phyloP scores from a whole-genome alignment of 1,139 yeast species.

The Lodderomyces beijingensis region DNA sequence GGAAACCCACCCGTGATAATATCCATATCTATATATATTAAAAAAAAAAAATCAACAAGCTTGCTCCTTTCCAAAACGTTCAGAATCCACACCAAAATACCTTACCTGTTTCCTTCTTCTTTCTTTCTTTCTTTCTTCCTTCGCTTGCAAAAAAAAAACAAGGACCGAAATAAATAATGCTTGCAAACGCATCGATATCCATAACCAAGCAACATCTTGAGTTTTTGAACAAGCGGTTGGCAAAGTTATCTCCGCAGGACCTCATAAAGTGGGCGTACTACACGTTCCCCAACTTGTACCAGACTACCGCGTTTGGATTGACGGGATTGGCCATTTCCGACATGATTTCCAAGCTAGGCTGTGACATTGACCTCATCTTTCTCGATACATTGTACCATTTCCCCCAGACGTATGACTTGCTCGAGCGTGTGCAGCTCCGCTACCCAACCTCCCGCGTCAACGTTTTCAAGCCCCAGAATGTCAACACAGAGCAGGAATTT shows the following conservation, averaged over 20 bases:
- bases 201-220: slow-evolving; percentile 45
- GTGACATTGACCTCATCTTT: slow-evolving; percentile 66
- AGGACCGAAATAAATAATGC: too few species aligned
- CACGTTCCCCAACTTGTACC: slow-evolving; percentile 78
- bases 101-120: too few species aligned
- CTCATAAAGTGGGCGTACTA: slow-evolving; percentile 76
- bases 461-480: slow-evolving; percentile 61
- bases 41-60: too few species aligned
- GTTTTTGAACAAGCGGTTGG: slow-evolving; percentile 60
- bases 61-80: too few species aligned
- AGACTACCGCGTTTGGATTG: slow-evolving; percentile 93
- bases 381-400: slow-evolving; percentile 91
- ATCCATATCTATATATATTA: too few species aligned
- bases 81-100: too few species aligned
- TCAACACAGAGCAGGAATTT: slow-evolving; percentile 60
- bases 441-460: slow-evolving; percentile 53
- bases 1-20: too few species aligned
- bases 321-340: slow-evolving; percentile 89
- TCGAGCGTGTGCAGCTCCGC: slow-evolving; percentile 49
- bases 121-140: too few species aligned
- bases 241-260: slow-evolving; percentile 59
- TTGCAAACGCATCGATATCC: too few species aligned
- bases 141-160: too few species aligned
- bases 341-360: slow-evolving; percentile 58
- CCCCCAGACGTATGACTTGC: slow-evolving; percentile 83